Evolutionary conservation across 75 land plant species (phyloP).

Genomic region (Azolla pinnata): DNA sequence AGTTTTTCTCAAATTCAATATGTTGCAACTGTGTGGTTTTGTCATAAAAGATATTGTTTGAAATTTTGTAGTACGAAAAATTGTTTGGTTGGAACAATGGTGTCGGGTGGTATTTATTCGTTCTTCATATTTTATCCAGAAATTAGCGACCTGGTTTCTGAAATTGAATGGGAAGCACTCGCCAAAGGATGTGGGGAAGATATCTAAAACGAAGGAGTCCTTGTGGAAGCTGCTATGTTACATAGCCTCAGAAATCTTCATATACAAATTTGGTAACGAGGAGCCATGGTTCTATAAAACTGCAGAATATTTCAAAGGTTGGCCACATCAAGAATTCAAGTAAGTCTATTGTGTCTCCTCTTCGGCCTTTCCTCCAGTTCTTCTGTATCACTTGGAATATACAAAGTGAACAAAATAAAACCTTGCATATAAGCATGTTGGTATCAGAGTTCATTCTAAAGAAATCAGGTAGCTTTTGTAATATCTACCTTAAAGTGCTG

Average conservation of each 20-base stretch:
- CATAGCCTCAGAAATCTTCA: constrained; percentile 36
- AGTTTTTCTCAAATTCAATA: too few species aligned
- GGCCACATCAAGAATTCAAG: constrained; percentile 68
- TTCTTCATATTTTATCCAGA: too few species aligned
- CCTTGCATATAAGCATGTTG: background rate
- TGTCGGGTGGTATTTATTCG: too few species aligned
- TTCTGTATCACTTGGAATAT: background rate
- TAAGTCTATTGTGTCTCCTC: constrained; percentile 20
- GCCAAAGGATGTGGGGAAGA: constrained; percentile 33
- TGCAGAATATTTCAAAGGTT: constrained; percentile 46
- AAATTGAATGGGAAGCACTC: too few species aligned
- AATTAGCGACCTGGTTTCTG: too few species aligned
- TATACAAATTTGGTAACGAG: constrained; percentile 26
- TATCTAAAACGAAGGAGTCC: constrained; percentile 57
- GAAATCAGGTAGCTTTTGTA: constrained; percentile 1
- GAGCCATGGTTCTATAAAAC: constrained; percentile 71
- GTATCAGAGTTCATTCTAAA: background rate
- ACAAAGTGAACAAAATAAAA: background rate
- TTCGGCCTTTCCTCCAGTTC: background rate
- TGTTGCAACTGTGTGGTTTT: too few species aligned
- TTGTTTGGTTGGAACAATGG: too few species aligned
- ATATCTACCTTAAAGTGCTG: background rate
- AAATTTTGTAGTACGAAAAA: too few species aligned
- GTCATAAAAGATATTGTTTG: too few species aligned
- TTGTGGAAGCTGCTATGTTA: constrained; percentile 82